Base-by-base conservation (phyloP, 192 early-diverging fungal species). In the Podila horticola region DNA sequence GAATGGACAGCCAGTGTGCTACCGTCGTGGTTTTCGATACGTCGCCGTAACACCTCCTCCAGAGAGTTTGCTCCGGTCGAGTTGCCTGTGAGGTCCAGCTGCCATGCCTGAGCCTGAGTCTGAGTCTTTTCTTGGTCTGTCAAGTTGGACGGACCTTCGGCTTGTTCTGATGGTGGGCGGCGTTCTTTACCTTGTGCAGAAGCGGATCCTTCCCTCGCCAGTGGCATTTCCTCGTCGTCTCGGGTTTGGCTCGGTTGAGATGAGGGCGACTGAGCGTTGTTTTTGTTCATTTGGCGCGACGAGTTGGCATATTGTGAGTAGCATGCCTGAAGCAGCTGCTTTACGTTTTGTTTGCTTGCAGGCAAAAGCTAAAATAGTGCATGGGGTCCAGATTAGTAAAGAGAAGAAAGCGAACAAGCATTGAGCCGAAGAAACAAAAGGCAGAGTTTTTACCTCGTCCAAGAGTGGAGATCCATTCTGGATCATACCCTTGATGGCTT, bases 291-390 rank as follows among this genome's bases (percentile, higher is more conserved):
- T 22, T 61, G 62, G 1, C 77, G 71, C 13, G 60, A 22, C 15
- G 57, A 69, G 41, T 81, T 81, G 66, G 77, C 77, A 58, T 65
- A 71, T 22, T 69, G 77, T 5, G 58, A 59, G 20, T 81, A 81
- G 17, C 71, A 66, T 3, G 67, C 51, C 13, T 64, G 59, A 29
- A 73, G 12, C 2, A 73, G 62, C 22, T 62, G 26, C 55, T 72
- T 67, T 2, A 73, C 41, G 29, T 81, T 81, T 57, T 72, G 66
- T 52, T 64, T 72, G 12, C 70, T 73, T 10, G 67, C 33, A 10
- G 77, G 70, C 15, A 72, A 34, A 22, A 73, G 57, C 70, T 81
- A 72, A 50, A 29, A 59, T 58, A 45, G 17, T 31, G 12, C 4
- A 49, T 15, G 11, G 36, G 36, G 8, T 4, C 4, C 12, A 8